A percentile compares a stretch with the other conserved stretches of the same genome.
Evolutionary conservation across 2,329 filamentous ascomycete species (phyloP).

Genomic region (Elsinoe fawcettii): DNA sequence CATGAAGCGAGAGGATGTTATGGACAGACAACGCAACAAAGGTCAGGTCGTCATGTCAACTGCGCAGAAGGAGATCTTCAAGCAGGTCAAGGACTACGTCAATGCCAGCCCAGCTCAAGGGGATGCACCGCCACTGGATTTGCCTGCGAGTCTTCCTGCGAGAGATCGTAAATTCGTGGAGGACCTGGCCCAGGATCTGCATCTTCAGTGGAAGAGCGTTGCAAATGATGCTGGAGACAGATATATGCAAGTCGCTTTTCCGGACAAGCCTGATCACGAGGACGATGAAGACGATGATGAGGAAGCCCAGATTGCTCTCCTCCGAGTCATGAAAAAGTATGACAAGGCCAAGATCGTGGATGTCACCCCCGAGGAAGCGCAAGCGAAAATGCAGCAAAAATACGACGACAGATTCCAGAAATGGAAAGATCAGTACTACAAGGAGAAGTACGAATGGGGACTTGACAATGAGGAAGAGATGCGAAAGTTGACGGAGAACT

Average conservation of each 20-base stretch:
- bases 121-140: constrained; percentile 54
- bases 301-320: constrained; percentile 73
- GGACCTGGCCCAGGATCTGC: constrained; percentile 65
- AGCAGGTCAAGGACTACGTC: constrained; percentile 74
- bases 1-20: constrained; percentile 59
- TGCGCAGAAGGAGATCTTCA: constrained; percentile 73
- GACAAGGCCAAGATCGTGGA: constrained; percentile 85
- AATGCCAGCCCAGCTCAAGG: constrained; percentile 54
- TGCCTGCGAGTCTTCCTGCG: constrained; percentile 65
- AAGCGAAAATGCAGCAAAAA: constrained; percentile 69
- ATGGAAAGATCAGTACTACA: constrained; percentile 95
- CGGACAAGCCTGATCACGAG: constrained; percentile 40
- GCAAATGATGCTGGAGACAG: constrained; percentile 58
- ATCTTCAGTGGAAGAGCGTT: constrained; percentile 57
- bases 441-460: constrained; percentile 83
- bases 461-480: constrained; percentile 73
- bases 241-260: constrained; percentile 57
- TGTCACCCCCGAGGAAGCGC: constrained; percentile 67
- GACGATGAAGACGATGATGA: constrained; percentile 64
- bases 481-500: constrained; percentile 80
- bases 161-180: constrained; percentile 90
- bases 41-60: constrained; percentile 67
- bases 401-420: constrained; percentile 84
- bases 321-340: constrained; percentile 80
- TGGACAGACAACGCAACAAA: constrained; percentile 52